Conservation (phyloP, 1,284 basidiomycete genomes). For the Sutorius eximius region DNA sequence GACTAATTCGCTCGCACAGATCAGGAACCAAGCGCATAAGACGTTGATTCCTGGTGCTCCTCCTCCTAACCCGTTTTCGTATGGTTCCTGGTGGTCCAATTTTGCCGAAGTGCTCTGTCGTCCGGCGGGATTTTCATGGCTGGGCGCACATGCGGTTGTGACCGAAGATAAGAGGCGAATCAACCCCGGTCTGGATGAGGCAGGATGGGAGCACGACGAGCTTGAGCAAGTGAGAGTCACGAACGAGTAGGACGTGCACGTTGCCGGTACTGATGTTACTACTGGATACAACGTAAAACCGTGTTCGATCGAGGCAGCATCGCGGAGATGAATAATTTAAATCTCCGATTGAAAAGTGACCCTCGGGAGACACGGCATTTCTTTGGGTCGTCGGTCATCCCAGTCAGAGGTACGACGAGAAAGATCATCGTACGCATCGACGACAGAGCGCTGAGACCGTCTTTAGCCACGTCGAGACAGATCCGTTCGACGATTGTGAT, state of each 20-base stretch:
- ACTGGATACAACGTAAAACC: background rate
- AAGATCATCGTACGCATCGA: constrained; percentile 8
- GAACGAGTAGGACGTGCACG: constrained; percentile 33
- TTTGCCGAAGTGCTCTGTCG: constrained; percentile 68
- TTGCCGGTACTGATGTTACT: background rate
- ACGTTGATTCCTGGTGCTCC: constrained; percentile 56
- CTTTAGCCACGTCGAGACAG: constrained; percentile 9
- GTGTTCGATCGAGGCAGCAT: background rate
- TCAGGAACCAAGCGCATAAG: constrained; percentile 78
- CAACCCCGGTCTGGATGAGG: constrained; percentile 54
- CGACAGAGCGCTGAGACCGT: constrained; percentile 15
- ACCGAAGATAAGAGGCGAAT: constrained; percentile 68
- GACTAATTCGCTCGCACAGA: constrained; percentile 42
- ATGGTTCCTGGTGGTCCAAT: constrained; percentile 71
- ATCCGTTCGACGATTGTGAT: constrained; percentile 12
- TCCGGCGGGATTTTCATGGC: constrained; percentile 69
- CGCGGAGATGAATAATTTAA: constrained; percentile 27
- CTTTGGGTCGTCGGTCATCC: constrained; percentile 17
- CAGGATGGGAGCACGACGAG: constrained; percentile 30
- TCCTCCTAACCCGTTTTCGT: constrained; percentile 78
- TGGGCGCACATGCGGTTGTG: constrained; percentile 52
- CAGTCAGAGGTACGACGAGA: constrained; percentile 22
- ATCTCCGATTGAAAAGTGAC: constrained; percentile 28
- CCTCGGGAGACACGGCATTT: constrained; percentile 32
- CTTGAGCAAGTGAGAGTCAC: constrained; percentile 17